phyloP scores from a whole-genome alignment of 2,329 filamentous ascomycete genomes.

The Fusarium piperis region DNA sequence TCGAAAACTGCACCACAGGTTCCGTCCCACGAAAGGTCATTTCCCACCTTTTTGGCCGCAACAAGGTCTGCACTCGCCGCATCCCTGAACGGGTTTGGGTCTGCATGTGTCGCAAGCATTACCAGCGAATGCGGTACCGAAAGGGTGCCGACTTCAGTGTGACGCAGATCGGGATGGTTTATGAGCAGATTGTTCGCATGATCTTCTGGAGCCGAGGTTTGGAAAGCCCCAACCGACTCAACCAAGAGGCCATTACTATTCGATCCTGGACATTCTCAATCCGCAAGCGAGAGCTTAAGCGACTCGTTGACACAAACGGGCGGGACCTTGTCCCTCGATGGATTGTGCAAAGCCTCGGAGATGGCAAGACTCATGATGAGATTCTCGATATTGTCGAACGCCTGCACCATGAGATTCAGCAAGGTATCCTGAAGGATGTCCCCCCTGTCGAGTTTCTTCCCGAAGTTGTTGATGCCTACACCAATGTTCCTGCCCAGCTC shows the following conservation, averaged over 20 bases:
- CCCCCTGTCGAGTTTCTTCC: constrained; percentile 70
- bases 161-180: constrained; percentile 71
- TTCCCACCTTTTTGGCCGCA: constrained; percentile 84
- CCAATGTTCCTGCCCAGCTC: constrained; percentile 29
- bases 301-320: constrained; percentile 52
- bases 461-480: constrained; percentile 56
- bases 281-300: constrained; percentile 71
- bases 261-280: constrained; percentile 68
- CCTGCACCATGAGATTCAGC: constrained; percentile 57
- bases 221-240: constrained; percentile 40
- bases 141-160: constrained; percentile 68
- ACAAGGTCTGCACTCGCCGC: constrained; percentile 78
- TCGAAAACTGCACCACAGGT: constrained; percentile 66
- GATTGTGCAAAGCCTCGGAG: constrained; percentile 57
- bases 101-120: constrained; percentile 82
- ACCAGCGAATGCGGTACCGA: constrained; percentile 79
- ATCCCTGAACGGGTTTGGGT: constrained; percentile 79
- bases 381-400: constrained; percentile 59
- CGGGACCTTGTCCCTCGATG: constrained; percentile 49
- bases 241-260: constrained; percentile 46
- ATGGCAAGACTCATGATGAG: constrained; percentile 58
- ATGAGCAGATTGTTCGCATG: constrained; percentile 69
- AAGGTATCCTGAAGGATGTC: constrained; percentile 55
- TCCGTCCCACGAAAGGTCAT: constrained; percentile 77
- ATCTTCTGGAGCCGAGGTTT: constrained; percentile 70